A percentile compares a stretch with the other conserved stretches of the same genome.
phyloP scores from a whole-genome alignment of 257 asterid species.

The Solanum dulcamara region DNA sequence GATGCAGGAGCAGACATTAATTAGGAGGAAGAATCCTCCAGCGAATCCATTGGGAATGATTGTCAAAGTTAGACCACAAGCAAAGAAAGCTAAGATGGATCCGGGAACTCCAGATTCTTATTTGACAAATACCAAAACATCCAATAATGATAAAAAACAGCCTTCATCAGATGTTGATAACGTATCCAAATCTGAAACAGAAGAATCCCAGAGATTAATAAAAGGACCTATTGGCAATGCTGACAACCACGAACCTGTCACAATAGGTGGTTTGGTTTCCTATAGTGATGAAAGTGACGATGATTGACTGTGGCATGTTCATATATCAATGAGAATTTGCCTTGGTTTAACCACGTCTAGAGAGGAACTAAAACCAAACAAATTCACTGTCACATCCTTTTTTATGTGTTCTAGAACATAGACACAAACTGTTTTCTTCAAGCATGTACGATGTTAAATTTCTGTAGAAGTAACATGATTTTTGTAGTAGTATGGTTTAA shows the following conservation, averaged over 20 bases:
- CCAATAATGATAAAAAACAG: constrained; percentile 3
- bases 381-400: neutral
- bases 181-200: neutral
- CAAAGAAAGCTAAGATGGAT: constrained; percentile 64
- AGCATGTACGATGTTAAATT: neutral
- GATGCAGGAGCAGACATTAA: constrained; percentile 35
- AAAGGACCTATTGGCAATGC: neutral
- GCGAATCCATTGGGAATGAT: constrained; percentile 39
- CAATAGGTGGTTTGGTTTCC: constrained; percentile 45
- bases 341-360: neutral
- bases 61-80: constrained; percentile 67
- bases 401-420: neutral
- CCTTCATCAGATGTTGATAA: neutral
- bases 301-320: constrained; percentile 23
- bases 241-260: constrained; percentile 6
- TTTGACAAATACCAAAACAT: neutral
- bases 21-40: constrained; percentile 37
- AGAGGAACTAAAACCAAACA: neutral
- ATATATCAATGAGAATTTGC: neutral
- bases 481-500: neutral
- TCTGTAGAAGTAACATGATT: neutral
- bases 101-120: constrained; percentile 10
- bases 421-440: neutral
- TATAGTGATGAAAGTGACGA: constrained; percentile 91
- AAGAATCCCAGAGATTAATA: neutral